phyloP scores from a whole-genome alignment of 2,329 filamentous ascomycete genomes.

The Aspergillus sp. region DNA sequence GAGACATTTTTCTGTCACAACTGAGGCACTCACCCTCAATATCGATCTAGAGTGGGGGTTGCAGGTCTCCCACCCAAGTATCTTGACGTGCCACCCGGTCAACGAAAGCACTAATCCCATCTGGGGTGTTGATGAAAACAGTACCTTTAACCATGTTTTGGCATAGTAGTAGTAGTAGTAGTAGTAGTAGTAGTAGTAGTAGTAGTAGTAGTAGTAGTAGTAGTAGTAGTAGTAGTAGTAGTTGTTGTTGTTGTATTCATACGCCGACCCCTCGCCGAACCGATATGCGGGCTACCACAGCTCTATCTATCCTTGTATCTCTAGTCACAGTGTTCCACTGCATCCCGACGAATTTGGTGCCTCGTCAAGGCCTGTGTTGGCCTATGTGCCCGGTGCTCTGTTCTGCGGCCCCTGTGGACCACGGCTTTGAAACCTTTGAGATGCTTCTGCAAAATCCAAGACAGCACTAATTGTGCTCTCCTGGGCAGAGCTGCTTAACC shows the following conservation, averaged over 20 bases:
- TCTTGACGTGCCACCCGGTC: background rate
- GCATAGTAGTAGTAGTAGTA: too few relatives aligned
- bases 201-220: too few relatives aligned
- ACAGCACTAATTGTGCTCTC: constrained; percentile 4
- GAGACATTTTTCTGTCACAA: background rate
- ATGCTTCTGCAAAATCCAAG: constrained; percentile 15
- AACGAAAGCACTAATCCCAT: too few relatives aligned
- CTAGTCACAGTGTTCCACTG: constrained; percentile 13
- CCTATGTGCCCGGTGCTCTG: constrained; percentile 9
- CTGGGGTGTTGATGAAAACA: too few relatives aligned
- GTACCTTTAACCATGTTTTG: too few relatives aligned
- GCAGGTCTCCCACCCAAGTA: background rate
- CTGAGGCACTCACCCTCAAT: background rate
- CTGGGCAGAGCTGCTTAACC: constrained; percentile 3
- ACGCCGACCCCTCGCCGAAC: too few relatives aligned
- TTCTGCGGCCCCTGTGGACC: constrained; percentile 10
- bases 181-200: too few relatives aligned
- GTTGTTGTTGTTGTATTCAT: too few relatives aligned
- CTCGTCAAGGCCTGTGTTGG: constrained; percentile 15
- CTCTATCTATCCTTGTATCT: background rate
- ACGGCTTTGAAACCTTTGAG: constrained; percentile 15
- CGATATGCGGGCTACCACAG: too few relatives aligned
- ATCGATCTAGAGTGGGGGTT: background rate
- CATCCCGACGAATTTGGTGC: constrained; percentile 17
- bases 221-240: too few relatives aligned